These are phyloP conservation scores for Annulohypoxylon nitens DNA, from an alignment of 495 filamentous ascomycete species.

Conservation along the genomic window DNA sequence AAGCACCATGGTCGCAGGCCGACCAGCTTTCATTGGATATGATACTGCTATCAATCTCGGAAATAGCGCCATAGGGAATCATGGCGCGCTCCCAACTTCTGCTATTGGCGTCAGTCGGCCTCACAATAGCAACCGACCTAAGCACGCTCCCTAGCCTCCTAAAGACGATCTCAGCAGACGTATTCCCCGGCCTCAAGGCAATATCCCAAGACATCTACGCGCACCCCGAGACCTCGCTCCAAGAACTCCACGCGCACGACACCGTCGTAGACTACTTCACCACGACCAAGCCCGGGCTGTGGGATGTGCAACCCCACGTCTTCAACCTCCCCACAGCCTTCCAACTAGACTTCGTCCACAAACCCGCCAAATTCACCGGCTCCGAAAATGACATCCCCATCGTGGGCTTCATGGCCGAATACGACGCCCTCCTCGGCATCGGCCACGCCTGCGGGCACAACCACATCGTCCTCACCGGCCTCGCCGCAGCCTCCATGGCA, in stretches of 20 bases:
- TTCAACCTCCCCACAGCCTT: conserved; percentile 60
- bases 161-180: conserved; percentile 35
- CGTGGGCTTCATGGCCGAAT: conserved; percentile 62
- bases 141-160: conserved; percentile 38
- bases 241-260: conserved; percentile 63
- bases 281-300: conserved; percentile 48
- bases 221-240: conserved; percentile 61
- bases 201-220: conserved; percentile 55
- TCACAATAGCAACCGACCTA: conserved; percentile 20
- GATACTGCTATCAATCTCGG: not conserved
- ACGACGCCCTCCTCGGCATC: conserved; percentile 61
- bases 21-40: not conserved
- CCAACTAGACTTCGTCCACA: conserved; percentile 55
- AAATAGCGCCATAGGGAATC: not conserved
- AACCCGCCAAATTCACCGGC: conserved; percentile 53
- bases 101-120: conserved; percentile 12
- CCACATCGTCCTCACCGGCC: conserved; percentile 59
- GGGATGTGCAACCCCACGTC: conserved; percentile 58
- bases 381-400: conserved; percentile 52
- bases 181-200: conserved; percentile 40
- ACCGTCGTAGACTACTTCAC: conserved; percentile 62
- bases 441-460: conserved; percentile 66
- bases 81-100: conserved; percentile 15
- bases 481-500: conserved; percentile 59
- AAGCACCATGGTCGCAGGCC: not conserved